Percentiles rank a stretch among this genome's conserved stretches.
These are phyloP conservation scores for Boletus pseudo-olivaceus DNA, from an alignment of 768 basidiomycete species.

Conservation along the genomic window DNA sequence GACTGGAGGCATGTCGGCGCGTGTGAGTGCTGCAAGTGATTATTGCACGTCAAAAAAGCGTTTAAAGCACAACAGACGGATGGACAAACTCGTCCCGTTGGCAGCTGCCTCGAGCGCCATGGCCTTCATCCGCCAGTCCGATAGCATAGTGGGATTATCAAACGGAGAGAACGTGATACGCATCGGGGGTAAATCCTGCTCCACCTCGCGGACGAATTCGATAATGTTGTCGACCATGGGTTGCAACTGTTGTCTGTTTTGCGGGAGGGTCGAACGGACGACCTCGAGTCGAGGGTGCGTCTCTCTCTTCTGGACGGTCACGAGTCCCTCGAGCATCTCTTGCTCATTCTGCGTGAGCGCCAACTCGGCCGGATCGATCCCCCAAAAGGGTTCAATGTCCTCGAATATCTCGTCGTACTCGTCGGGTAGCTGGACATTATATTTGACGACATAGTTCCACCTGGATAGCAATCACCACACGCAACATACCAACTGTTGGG, in stretches of 20 bases:
- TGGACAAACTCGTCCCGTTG: conserved; percentile 25
- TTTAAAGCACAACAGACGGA: not conserved
- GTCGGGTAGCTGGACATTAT: conserved; percentile 33
- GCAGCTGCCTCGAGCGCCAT: conserved; percentile 27
- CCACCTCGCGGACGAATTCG: conserved; percentile 2
- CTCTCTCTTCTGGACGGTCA: conserved; percentile 26
- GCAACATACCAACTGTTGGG: not conserved
- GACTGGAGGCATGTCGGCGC: conserved; percentile 33
- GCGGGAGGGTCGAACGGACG: conserved; percentile 12
- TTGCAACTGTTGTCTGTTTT: not conserved
- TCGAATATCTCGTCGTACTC: conserved; percentile 45
- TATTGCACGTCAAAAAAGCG: not conserved
- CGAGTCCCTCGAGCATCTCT: conserved; percentile 11
- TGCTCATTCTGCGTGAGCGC: conserved; percentile 15
- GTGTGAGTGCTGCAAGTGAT: conserved; percentile 23
- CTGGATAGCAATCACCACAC: not conserved
- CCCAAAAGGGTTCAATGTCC: conserved; percentile 36
- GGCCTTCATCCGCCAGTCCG: conserved; percentile 21
- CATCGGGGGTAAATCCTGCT: not conserved
- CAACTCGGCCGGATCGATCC: conserved; percentile 31
- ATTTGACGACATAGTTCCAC: conserved; percentile 11
- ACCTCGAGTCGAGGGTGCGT: conserved; percentile 9
- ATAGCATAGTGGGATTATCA: conserved; percentile 30
- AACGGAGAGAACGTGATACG: conserved; percentile 25
- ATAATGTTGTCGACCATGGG: no score